A percentile compares a stretch with the other conserved stretches of the same genome.
phyloP scores from a whole-genome alignment of 176 grass and related monocot species.

The Oryza coarctata region DNA sequence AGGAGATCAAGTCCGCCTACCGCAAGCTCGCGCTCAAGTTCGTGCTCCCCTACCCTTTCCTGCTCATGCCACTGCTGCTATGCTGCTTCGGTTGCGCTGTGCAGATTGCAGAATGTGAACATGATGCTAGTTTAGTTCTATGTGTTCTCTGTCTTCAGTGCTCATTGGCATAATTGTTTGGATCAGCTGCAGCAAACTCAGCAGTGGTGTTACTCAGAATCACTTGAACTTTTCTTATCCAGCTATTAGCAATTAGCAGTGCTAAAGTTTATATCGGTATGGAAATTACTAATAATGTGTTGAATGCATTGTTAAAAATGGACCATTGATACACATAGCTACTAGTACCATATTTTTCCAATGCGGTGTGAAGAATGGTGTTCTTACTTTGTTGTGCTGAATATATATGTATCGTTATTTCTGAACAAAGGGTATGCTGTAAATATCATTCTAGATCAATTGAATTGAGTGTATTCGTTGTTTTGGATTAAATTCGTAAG shows the following conservation, averaged over 20 bases:
- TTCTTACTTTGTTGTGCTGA: background rate
- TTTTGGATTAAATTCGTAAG: background rate
- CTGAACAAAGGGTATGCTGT: background rate
- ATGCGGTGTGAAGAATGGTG: background rate
- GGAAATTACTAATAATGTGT: background rate
- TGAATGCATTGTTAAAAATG: background rate
- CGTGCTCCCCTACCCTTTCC: background rate
- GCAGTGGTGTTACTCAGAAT: background rate
- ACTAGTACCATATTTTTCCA: background rate
- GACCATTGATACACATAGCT: background rate
- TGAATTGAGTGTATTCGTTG: background rate
- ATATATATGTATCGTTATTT: background rate
- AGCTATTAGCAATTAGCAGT: background rate
- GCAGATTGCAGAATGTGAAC: background rate
- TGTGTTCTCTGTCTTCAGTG: slow-evolving; percentile 3
- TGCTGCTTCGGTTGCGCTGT: background rate
- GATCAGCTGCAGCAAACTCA: background rate
- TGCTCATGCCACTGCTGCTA: background rate
- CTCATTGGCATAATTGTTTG: background rate
- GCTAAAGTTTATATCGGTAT: background rate
- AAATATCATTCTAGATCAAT: background rate
- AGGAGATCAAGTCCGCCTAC: slow-evolving; percentile 97
- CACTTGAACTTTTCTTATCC: background rate
- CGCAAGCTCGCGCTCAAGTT: slow-evolving; percentile 98
- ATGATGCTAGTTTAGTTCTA: background rate